Conservation (phyloP, 139 green algal genomes). For the Ettlia oleoabundans region DNA sequence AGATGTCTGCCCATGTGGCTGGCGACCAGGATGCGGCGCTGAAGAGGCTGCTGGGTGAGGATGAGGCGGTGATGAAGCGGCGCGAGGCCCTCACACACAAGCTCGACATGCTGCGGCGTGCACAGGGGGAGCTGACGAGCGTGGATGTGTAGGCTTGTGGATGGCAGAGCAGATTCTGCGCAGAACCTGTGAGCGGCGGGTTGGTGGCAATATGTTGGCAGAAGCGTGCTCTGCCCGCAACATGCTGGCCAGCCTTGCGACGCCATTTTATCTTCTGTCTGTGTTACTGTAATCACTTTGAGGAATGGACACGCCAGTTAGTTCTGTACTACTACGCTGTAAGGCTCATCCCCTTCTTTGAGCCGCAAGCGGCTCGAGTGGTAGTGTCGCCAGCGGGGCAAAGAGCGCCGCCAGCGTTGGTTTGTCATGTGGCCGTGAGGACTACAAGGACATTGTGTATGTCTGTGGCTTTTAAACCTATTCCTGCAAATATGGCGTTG, state of each 20-base stretch:
- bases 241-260: too few relatives aligned
- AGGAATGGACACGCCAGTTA: too few relatives aligned
- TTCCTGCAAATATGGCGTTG: neutral
- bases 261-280: neutral
- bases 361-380: too few relatives aligned
- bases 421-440: too few relatives aligned
- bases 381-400: too few relatives aligned
- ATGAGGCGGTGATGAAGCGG: slow-evolving; percentile 80
- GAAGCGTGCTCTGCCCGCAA: too few relatives aligned
- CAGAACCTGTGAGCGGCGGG: neutral
- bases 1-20: slow-evolving; percentile 78
- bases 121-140: slow-evolving; percentile 44
- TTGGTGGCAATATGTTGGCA: too few relatives aligned
- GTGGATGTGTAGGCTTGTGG: slow-evolving; percentile 37
- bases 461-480: neutral
- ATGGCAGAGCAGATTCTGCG: too few relatives aligned
- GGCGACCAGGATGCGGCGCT: slow-evolving; percentile 79
- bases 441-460: too few relatives aligned
- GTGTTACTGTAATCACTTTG: neutral
- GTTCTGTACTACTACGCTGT: too few relatives aligned
- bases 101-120: slow-evolving; percentile 57
- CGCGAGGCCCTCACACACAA: slow-evolving; percentile 52
- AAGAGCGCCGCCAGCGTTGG: too few relatives aligned
- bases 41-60: slow-evolving; percentile 84
- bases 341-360: too few relatives aligned